phyloP scores from a whole-genome alignment of 2,329 filamentous ascomycete genomes.

The Claviceps sp. region DNA sequence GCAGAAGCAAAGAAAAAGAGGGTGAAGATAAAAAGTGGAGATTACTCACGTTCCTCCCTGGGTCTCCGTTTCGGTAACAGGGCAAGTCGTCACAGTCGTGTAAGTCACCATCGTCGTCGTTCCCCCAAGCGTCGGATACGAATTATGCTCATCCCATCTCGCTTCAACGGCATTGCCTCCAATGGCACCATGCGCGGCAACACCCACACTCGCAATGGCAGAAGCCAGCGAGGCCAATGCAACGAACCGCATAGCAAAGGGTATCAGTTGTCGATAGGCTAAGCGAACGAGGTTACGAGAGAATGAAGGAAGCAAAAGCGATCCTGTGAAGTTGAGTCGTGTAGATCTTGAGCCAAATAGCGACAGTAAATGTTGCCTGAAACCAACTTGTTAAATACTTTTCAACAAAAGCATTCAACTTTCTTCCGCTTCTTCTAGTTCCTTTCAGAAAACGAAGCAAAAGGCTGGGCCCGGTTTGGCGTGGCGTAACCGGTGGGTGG shows the following conservation, averaged over 20 bases:
- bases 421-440: not conserved
- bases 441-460: not conserved
- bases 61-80: conserved; percentile 29
- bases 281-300: not conserved
- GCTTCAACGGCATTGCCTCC: conserved; percentile 1
- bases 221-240: conserved; percentile 5
- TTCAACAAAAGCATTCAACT: no score
- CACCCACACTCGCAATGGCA: conserved; percentile 2
- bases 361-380: no score
- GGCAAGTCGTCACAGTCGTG: conserved; percentile 31
- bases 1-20: not conserved
- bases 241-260: conserved; percentile 1
- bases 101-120: conserved; percentile 20
- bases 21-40: not conserved
- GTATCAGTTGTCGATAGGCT: no score
- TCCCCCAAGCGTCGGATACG: not conserved
- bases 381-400: no score
- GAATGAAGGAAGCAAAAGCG: not conserved
- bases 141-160: not conserved
- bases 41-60: conserved; percentile 26
- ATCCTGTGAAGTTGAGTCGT: no score
- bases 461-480: not conserved
- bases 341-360: no score
- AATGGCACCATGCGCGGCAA: not conserved
- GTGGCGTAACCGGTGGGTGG: not conserved